Percentiles rank a stretch among this genome's conserved stretches.
Evolutionary conservation across 345 rosid genomes (phyloP).

Genomic region (Tarenaya hassleriana): DNA sequence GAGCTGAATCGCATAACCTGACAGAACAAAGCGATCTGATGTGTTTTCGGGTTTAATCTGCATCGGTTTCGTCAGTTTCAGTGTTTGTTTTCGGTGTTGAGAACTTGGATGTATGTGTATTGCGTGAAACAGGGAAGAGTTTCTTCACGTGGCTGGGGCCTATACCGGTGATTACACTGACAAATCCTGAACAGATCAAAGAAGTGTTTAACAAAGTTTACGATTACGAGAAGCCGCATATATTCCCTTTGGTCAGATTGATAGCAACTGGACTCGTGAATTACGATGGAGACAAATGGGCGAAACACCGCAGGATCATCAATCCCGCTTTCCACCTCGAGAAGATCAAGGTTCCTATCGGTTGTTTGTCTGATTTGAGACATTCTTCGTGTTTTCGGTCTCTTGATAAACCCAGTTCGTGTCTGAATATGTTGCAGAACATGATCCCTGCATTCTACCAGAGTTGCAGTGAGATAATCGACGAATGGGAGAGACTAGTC

Average conservation of each 20-base stretch:
- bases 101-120: neutral
- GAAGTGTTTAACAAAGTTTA: slow-evolving; percentile 37
- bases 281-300: slow-evolving; percentile 53
- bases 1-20: neutral
- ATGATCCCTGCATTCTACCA: slow-evolving; percentile 25
- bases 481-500: slow-evolving; percentile 21
- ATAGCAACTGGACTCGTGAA: slow-evolving; percentile 29
- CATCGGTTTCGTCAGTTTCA: too few species aligned
- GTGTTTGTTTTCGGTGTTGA: neutral
- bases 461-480: slow-evolving; percentile 22
- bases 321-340: slow-evolving; percentile 54
- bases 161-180: slow-evolving; percentile 33
- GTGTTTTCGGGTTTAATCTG: too few species aligned
- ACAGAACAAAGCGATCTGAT: neutral
- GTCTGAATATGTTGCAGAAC: neutral
- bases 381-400: too few species aligned
- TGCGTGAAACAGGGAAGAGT: slow-evolving; percentile 30
- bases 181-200: slow-evolving; percentile 39
- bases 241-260: slow-evolving; percentile 28
- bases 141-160: slow-evolving; percentile 48
- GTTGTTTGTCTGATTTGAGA: neutral
- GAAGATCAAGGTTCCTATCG: slow-evolving; percentile 58
- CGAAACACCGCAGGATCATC: slow-evolving; percentile 38
- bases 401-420: neutral
- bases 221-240: slow-evolving; percentile 30